Percentiles rank a stretch among this genome's conserved stretches.
These are phyloP conservation scores for Jatropha curcas DNA, from an alignment of 345 rosid species.

Conservation along the genomic window DNA sequence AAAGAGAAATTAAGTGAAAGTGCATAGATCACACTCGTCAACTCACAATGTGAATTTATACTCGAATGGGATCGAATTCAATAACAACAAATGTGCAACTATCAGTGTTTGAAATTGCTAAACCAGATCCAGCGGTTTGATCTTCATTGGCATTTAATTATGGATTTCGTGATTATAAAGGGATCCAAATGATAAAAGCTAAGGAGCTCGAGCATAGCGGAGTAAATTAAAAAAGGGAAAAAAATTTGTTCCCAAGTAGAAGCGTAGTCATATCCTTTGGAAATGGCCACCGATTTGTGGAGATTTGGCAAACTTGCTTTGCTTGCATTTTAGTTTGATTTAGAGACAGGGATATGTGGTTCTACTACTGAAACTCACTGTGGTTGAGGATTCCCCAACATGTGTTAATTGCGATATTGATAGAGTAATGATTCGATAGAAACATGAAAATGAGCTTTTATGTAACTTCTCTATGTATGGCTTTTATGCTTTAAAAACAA, in stretches of 20 bases:
- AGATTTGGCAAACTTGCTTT: conserved; percentile 50
- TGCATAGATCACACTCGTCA: background rate
- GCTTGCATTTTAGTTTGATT: conserved; percentile 37
- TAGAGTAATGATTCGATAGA: too few species aligned
- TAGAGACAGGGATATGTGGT: background rate
- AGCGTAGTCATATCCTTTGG: conserved; percentile 90
- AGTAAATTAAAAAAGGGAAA: background rate
- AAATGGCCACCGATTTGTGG: conserved; percentile 76
- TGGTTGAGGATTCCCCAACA: too few species aligned
- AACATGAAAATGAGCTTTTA: too few species aligned
- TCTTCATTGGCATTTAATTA: background rate
- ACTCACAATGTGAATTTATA: conserved; percentile 6
- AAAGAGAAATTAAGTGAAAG: background rate
- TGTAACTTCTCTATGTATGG: too few species aligned
- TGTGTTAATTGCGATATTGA: too few species aligned
- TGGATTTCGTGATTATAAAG: background rate
- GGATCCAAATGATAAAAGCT: background rate
- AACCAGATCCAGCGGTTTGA: background rate
- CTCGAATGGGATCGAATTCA: too few species aligned
- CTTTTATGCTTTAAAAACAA: too few species aligned
- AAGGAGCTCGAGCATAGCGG: too few species aligned
- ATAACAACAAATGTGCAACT: background rate
- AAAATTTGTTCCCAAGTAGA: conserved; percentile 94
- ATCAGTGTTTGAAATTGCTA: background rate
- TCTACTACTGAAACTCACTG: too few species aligned